Base-by-base conservation (phyloP, 192 early-diverging fungal species). In the Entomortierella beljakovae region DNA sequence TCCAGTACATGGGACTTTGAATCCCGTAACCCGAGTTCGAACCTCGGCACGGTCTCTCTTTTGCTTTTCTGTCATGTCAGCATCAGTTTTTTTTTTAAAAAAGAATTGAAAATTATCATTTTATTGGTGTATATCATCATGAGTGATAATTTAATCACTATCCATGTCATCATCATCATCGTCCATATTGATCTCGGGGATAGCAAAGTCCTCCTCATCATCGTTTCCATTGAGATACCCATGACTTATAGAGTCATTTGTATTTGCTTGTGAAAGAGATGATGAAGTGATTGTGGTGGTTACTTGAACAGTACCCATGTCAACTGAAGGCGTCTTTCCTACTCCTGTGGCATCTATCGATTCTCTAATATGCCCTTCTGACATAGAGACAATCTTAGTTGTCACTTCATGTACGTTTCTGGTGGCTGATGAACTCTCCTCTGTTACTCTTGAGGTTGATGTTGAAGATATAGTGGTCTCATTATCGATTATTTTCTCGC, bases 111-210 rank as follows among this genome's bases (percentile, higher is more conserved):
- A 8, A 8, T 13, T 38, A 13, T 13, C 37, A 38, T 13, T 38
- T 13, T 6, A 8, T 38, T 13, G 6, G 37, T 40, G 13, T 40
- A 6, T 13, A 9, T 40, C 37, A 40, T 40, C 37, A 40, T 13
- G 13, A 40, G 13, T 40, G 37, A 40, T n/a, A 18, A 33, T 69
- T 49, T 69, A 77, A 18, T 77, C 74, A 61, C 66, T 69, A 51
- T 69, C 74, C 74, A 69, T 69, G 38, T 77, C 71, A 34, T 73
- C 73, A 20, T 76, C 73, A 55, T 76, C 73, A 31, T 77, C 74
- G 13, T 69, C 74, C 66, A 77, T 77, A 42, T 77, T 69, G 23
- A 77, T 77, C 1, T 61, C 59, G 26, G 74, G 74, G n/a, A 77
- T 77, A 25, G 59, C 65, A 29, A 59, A 28, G 20, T 77, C 65